Conservation (phyloP, 768 basidiomycete species). For the Sporobolomyces phaffii region DNA sequence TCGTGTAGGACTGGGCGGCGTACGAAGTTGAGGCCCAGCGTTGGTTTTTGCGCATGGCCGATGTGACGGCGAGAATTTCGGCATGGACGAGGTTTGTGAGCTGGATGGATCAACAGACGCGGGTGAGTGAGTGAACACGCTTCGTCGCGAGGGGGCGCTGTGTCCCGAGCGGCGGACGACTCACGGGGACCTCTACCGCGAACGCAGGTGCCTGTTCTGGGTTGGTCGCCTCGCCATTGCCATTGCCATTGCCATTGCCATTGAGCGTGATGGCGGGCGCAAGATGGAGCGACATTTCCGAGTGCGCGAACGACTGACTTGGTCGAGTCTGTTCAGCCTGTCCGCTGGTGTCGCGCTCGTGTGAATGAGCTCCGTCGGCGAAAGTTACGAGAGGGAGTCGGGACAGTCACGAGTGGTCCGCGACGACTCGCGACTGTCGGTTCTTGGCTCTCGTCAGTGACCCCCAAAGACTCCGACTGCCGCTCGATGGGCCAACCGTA, state of each 20-base stretch:
- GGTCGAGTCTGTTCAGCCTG: not conserved
- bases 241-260: no score
- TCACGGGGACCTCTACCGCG: slow-evolving; percentile 32
- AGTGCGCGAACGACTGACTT: no score
- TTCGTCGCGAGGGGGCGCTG: no score
- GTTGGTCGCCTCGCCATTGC: not conserved
- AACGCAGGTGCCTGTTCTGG: slow-evolving; percentile 5
- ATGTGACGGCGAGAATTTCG: slow-evolving; percentile 85
- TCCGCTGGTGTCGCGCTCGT: no score
- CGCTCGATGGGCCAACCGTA: no score
- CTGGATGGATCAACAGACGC: slow-evolving; percentile 4
- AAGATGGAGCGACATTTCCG: not conserved
- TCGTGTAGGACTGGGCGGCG: slow-evolving; percentile 31
- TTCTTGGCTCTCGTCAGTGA: no score
- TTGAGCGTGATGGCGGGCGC: slow-evolving; percentile 2
- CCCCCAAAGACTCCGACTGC: no score
- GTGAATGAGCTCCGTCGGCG: no score
- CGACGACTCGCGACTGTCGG: no score
- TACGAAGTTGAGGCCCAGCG: slow-evolving; percentile 65
- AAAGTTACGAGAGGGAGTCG: no score
- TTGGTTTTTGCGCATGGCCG: slow-evolving; percentile 94
- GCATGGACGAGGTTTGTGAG: slow-evolving; percentile 59
- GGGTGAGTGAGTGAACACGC: not conserved
- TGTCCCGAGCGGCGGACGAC: not conserved
- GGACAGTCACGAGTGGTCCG: no score